These are phyloP conservation scores for Yamadazyma aaseri DNA, from an alignment of 1,139 yeast species.

Conservation along the genomic window DNA sequence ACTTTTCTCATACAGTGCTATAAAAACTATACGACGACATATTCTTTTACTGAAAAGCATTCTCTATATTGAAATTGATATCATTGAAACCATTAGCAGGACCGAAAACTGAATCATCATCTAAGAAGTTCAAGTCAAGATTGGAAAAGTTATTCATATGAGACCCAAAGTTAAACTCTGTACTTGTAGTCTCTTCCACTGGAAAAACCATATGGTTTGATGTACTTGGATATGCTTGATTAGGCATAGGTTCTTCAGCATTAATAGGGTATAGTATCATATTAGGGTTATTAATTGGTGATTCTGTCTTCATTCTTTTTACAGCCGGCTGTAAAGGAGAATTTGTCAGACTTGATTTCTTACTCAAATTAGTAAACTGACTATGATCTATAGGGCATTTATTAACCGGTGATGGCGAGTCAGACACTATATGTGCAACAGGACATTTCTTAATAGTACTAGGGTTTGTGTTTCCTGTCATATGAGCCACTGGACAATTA, in stretches of 20 bases:
- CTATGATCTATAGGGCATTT: slow-evolving; percentile 22
- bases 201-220: no score
- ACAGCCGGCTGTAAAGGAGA: slow-evolving; percentile 2
- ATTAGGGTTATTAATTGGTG: neutral
- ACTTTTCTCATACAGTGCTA: no score
- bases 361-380: slow-evolving; percentile 6
- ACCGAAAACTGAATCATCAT: slow-evolving; percentile 21
- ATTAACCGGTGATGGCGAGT: slow-evolving; percentile 1
- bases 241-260: slow-evolving; percentile 3
- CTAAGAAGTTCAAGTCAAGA: slow-evolving; percentile 35
- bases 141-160: slow-evolving; percentile 13
- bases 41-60: slow-evolving; percentile 5
- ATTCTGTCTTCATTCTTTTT: slow-evolving; percentile 4
- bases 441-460: slow-evolving; percentile 18
- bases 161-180: slow-evolving; percentile 9
- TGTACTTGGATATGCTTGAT: no score
- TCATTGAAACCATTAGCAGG: slow-evolving; percentile 3
- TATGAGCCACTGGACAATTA: slow-evolving; percentile 32
- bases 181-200: no score
- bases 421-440: slow-evolving; percentile 12
- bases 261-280: neutral
- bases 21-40: no score
- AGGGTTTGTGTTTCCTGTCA: neutral
- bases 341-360: neutral
- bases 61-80: slow-evolving; percentile 5